phyloP scores from a whole-genome alignment of 139 green algal genomes.

The Chlamydomonas eustigma region DNA sequence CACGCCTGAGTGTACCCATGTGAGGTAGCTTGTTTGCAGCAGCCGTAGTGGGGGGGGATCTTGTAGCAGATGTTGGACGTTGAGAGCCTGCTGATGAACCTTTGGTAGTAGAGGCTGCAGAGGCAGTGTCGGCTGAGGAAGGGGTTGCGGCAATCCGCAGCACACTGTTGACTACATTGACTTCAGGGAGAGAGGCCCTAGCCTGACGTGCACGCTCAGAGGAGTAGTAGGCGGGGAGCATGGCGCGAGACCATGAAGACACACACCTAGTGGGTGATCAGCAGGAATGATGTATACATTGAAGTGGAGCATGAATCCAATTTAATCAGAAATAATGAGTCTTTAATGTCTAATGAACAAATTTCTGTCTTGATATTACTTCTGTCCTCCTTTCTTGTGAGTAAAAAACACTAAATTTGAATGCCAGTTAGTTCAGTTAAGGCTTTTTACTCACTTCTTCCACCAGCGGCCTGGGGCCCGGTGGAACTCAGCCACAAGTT shows the following conservation, averaged over 20 bases:
- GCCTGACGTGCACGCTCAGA: too few species aligned
- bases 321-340: too few species aligned
- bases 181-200: too few species aligned
- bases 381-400: not conserved
- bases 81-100: too few species aligned
- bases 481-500: not conserved
- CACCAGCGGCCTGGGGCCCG: not conserved
- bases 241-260: too few species aligned
- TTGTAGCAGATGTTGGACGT: not conserved
- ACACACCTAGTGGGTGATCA: not conserved
- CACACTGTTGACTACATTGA: not conserved
- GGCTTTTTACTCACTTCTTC: not conserved
- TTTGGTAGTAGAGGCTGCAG: too few species aligned
- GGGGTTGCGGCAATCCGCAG: not conserved
- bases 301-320: not conserved
- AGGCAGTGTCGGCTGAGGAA: too few species aligned
- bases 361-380: too few species aligned
- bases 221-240: too few species aligned
- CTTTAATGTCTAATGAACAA: too few species aligned
- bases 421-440: not conserved
- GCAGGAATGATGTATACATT: not conserved
- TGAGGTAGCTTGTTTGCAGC: not conserved
- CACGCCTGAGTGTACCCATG: conserved; percentile 2
- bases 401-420: not conserved
- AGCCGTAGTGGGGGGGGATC: not conserved